Evolutionary conservation across 192 early-diverging fungal species (phyloP).

Genomic region (Jimgerdemannia flammicorona): DNA sequence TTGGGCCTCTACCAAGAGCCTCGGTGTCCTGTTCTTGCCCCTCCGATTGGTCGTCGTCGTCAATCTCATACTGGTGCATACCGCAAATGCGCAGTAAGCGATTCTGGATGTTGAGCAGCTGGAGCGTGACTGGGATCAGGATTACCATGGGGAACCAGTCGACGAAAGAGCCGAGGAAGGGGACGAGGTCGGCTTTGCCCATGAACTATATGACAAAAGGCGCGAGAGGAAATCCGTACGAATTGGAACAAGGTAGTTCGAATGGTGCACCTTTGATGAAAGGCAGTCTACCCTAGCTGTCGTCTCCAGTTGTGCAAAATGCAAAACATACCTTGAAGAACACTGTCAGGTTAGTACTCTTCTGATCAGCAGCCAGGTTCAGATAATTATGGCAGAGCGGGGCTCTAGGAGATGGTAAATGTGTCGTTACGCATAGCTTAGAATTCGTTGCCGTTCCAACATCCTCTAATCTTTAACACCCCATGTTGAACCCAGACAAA

Average conservation of each 20-base stretch:
- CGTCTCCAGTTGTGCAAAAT: too few relatives aligned
- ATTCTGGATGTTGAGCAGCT: constrained; percentile 80
- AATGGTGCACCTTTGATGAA: too few relatives aligned
- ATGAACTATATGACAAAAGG: constrained; percentile 46
- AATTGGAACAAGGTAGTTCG: too few relatives aligned
- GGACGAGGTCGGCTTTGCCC: constrained; percentile 83
- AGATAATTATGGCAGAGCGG: constrained; percentile 96
- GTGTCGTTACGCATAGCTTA: background rate
- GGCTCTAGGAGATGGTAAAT: constrained; percentile 11
- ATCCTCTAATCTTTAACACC: too few relatives aligned
- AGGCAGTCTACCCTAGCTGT: too few relatives aligned
- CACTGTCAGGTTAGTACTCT: constrained; percentile 40
- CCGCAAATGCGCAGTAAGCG: constrained; percentile 69
- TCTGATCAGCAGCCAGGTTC: constrained; percentile 55
- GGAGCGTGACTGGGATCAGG: constrained; percentile 68
- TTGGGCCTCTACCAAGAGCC: background rate
- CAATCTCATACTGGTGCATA: constrained; percentile 34
- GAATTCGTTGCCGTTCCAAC: background rate
- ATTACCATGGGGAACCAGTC: constrained; percentile 87
- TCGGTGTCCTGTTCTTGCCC: constrained; percentile 29
- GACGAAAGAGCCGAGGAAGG: constrained; percentile 87
- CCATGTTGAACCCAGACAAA: too few relatives aligned
- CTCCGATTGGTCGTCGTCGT: constrained; percentile 33
- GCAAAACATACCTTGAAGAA: constrained; percentile 33
- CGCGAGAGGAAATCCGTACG: too few relatives aligned